Evolutionary conservation across 148 eudicot genomes (phyloP), one percentile per base, ranked within the genome.

Genomic region (Rhododendron griersonianum): DNA sequence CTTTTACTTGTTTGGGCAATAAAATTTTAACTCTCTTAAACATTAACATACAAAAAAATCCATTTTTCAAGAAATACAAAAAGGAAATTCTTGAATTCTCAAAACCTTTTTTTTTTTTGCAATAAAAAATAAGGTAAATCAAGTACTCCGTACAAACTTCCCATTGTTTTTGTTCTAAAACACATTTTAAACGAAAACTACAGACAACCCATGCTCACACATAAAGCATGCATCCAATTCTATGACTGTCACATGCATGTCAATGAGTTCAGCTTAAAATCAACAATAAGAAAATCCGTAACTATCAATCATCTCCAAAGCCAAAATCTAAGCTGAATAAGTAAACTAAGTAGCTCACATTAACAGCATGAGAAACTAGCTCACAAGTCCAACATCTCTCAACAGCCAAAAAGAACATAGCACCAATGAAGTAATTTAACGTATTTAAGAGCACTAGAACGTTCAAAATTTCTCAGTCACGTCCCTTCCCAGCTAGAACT

Each of bases 201-300:
- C 45, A 41, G 45, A 41, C 45, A 41, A 41, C 44, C 44, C 41
- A 39, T 5, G 44, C 44, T 39, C 44, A 39, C 44, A 39, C 7
- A 41, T 41, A 41, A 41, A 41, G 45, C 45, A 41, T 41, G 45
- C 45, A 5, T 41, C 45, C 45, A 41, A 41, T 41, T 41, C 45
- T 5, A 41, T 41, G 44, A 59, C n/a, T 19, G 7, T 63, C 69
- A 23, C 3, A 23, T 63, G 69, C 69, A 63, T 2, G 3, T 7
- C 69, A 2, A 8, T 5, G 28, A 61, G 69, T 63, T 23, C 11
- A 8, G 3, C 69, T 63, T 63, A 63, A 63, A 63, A 67, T 67
- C 16, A 67, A 67, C 28, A 25, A 63, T 23, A 23, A 63, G 11
- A 28, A 63, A 63, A 63, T 63, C 0, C 93, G 91, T 18, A 92